Percentiles rank a stretch among this genome's conserved stretches.
Evolutionary conservation across 306 rosid species (phyloP).

Genomic region (Malus sieversii): DNA sequence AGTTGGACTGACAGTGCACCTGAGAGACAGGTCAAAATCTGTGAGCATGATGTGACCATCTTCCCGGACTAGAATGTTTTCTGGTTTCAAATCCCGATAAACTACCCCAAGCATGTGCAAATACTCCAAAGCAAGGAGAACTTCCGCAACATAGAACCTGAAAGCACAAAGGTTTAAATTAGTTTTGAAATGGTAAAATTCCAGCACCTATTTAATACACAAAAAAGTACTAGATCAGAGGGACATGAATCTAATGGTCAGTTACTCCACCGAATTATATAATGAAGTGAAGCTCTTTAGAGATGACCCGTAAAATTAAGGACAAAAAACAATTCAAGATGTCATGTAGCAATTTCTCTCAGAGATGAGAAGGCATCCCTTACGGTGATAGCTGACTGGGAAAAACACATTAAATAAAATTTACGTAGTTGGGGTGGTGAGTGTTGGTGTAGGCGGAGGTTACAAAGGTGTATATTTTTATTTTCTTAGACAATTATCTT

Average conservation of each 20-base stretch:
- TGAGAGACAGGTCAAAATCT: slow-evolving; percentile 76
- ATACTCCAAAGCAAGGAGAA: slow-evolving; percentile 85
- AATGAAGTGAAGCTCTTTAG: background rate
- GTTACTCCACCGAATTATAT: background rate
- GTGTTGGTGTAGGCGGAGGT: background rate
- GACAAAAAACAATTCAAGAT: background rate
- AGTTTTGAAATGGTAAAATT: background rate
- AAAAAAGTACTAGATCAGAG: background rate
- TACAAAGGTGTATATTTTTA: background rate
- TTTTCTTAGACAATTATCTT: background rate
- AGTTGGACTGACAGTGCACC: slow-evolving; percentile 71
- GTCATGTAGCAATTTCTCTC: background rate
- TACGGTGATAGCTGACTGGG: background rate
- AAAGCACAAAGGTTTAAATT: background rate
- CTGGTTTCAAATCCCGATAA: slow-evolving; percentile 83
- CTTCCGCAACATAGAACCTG: slow-evolving; percentile 91
- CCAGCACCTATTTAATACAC: background rate
- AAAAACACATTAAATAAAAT: background rate
- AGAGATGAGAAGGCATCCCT: background rate
- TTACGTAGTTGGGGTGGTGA: background rate
- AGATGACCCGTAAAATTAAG: background rate
- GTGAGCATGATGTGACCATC: slow-evolving; percentile 94
- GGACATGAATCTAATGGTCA: background rate
- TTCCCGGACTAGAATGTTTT: slow-evolving; percentile 84
- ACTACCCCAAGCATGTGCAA: slow-evolving; percentile 92